phyloP scores from a whole-genome alignment of 768 basidiomycete genomes.

The Mrakia hoshinonis region DNA sequence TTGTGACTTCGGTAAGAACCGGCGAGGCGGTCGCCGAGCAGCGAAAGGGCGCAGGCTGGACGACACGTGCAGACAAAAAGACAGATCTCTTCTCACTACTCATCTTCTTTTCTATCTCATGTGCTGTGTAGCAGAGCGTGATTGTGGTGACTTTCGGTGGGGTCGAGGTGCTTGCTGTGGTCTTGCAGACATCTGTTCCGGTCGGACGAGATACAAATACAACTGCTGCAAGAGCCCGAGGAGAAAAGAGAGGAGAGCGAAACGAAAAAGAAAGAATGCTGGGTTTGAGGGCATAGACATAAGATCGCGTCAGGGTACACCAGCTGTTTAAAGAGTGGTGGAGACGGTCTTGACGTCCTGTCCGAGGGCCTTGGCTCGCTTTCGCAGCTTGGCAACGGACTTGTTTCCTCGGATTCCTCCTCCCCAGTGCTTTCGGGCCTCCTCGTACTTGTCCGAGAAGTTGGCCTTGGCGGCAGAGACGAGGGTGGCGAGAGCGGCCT shows the following conservation, averaged over 20 bases:
- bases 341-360: slow-evolving; percentile 42
- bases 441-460: slow-evolving; percentile 93
- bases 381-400: slow-evolving; percentile 72
- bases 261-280: background rate
- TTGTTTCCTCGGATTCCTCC: slow-evolving; percentile 93
- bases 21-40: no score
- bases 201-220: background rate
- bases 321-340: slow-evolving; percentile 38
- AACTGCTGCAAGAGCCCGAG: background rate
- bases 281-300: no score
- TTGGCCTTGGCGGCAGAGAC: slow-evolving; percentile 92
- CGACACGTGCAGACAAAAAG: no score
- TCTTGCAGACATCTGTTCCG: background rate
- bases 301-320: background rate
- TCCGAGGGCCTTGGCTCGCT: slow-evolving; percentile 86
- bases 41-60: no score
- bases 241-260: background rate
- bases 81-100: no score
- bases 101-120: no score
- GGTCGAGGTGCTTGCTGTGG: no score
- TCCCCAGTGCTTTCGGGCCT: slow-evolving; percentile 84
- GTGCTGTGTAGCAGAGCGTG: no score
- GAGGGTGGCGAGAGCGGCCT: slow-evolving; percentile 82
- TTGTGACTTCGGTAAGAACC: no score
- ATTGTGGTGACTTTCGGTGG: no score